Base-by-base conservation (phyloP, 164 flowering plant genomes). In the Magnolia sinica region DNA sequence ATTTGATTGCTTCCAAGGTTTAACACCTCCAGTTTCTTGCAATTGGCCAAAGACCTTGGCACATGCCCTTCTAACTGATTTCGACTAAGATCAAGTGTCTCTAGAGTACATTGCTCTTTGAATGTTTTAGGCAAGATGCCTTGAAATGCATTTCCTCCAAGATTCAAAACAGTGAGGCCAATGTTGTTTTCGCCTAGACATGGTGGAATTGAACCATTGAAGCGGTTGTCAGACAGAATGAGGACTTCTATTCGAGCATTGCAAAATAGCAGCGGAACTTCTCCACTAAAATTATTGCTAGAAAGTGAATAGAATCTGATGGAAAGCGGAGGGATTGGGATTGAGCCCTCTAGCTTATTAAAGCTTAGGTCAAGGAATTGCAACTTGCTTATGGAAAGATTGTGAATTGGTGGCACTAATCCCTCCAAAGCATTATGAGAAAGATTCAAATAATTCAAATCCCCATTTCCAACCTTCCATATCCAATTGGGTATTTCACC, bases 401-500 rank as follows among this genome's bases (percentile, higher is more conserved):
- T 78, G 71, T 85, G 88, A 7, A 88, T 74, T 5, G 80, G 82
- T 64, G 37, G n/a, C 63, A 81, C 81, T 2, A 85, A 29, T 63
- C 16, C 64, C 11, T 13, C 37, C 3, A 89, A 73, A 7, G 13
- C 19, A 64, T 89, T 7, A 18, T 27, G 91, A 87, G 92, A 87
- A 63, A 86, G 87, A 78, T 88, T 86, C 64, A 89, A 31, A 19
- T 68, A 8, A 0, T 0, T 0, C 14, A 84, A 81, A 59, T 1
- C 11, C 2, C 73, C 70, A 13, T 29, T 8, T 2, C 59, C 59
- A 55, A 55, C 59, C 16, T 72, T 71, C 88, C 87, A n/a, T 2
- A 87, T 72, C 90, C 90, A 89, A 6, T 16, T 77, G 0, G 90
- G 92, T 24, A 89, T 74, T 50, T 14, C 37, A 6, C 90, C 89